Base-by-base conservation (phyloP, 108 stramenopile genomes). In the Fistulifera solaris region DNA sequence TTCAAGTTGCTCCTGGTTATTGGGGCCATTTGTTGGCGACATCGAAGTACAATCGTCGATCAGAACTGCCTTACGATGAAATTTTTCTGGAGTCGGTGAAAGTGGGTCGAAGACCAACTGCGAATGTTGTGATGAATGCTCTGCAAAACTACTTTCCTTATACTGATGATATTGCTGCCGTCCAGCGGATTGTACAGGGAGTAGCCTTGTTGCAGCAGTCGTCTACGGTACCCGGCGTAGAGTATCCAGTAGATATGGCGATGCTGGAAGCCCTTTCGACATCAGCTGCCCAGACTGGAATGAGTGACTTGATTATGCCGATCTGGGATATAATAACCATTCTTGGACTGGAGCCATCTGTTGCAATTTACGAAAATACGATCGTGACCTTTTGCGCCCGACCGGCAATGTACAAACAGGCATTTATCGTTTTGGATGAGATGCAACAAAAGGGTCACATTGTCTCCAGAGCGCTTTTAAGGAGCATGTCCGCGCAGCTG, bases 331-430 rank as follows among this genome's bases (percentile, higher is more conserved):
- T 82, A 11, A 48, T 82, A 26, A 80, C 83, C 15, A 19, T 58
- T n/a, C 77, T 69, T 38, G 57, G 61, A 6, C 70, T 75, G 51
- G 22, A 58, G 14, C 80, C 83, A 22, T 81, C 77, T 0, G 73
- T 75, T 42, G 22, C 63, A 13, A 70, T 84, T 46, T 88, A 75
- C 67, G 82, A 88, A 56, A 79, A 79, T 50, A 77, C 78, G 7
- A 58, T 84, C 27, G 47, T 83, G 40, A 61, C 78, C 6, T 82
- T 88, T 57, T 65, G 68, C 0, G 57, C 44, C 14, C 22, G 50
- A 39, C 45, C 21, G 22, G 40, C 61, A 13, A 53, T 43, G 26
- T 56, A 75, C 38, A 39, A 61, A 0, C 45, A 64, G 14, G 63
- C 69, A 14, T 82, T 77, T 61, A 66, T 71, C 1, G 81, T 71